Evolutionary conservation across 2,329 filamentous ascomycete species (phyloP), one percentile per base, ranked within the genome.

Genomic region (Phaeosphaeriaceae sp.): DNA sequence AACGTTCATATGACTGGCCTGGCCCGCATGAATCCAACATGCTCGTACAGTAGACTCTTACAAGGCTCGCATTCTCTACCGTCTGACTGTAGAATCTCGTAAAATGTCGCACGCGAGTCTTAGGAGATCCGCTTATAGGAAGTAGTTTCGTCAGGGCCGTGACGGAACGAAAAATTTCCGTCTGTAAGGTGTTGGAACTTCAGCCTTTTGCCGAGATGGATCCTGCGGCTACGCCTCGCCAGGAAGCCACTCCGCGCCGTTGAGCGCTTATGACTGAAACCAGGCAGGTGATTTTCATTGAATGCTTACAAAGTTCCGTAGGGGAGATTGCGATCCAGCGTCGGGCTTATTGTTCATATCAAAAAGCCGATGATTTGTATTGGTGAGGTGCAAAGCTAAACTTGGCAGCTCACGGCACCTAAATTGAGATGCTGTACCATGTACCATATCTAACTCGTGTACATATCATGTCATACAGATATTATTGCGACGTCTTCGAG

Each of bases 91-190:
- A 52, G 42, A 45, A 50, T 57, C 54, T 53, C 47, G 46, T 49
- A 46, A 47, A 47, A 40, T 43, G 46, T 47, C 40, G 39, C 58
- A 58, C 55, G 52, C 52, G 49, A 53, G 47, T 51, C 48, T 49
- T 55, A 56, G 38, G 54, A 50, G 47, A 52, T 58, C 37, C 50
- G 44, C 53, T 50, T 47, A 43, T 44, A 29, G 32, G 32, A 39
- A 28, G 39, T 46, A 54, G 29, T 46, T 36, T 46, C n/a, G 20
- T 50, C 47, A 52, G 54, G 48, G 50, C 52, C 55, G 46, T 53
- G 30, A 52, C 65, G 65, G 65, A 68, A 55, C 50, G 45, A 62
- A 47, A 65, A 66, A 65, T 63, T 65, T 68, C 64, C 65, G 65
- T 61, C 52, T 51, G 48, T 57, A 46, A 55, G 49, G 39, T 54